Conservation (phyloP, 768 basidiomycete species). For the Agaricus subrufescens region DNA sequence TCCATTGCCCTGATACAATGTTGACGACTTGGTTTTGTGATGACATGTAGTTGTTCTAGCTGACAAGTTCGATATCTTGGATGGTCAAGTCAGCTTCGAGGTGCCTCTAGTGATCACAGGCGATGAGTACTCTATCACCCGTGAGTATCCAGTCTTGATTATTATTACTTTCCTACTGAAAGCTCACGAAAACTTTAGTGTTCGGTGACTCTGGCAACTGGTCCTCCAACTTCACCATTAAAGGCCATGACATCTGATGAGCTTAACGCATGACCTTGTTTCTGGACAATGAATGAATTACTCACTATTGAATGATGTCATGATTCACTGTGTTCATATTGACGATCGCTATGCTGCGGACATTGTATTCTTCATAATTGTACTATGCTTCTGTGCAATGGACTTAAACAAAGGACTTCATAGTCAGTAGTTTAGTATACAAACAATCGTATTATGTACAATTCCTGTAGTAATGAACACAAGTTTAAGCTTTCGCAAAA, state of each 20-base stretch:
- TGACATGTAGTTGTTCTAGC: conserved; percentile 25
- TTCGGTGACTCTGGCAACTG: conserved; percentile 30
- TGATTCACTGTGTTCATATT: too few species aligned
- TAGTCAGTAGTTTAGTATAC: too few species aligned
- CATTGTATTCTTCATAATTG: too few species aligned
- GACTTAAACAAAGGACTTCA: too few species aligned
- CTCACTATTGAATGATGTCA: too few species aligned
- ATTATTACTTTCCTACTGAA: neutral
- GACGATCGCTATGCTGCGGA: too few species aligned
- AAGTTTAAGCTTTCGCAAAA: too few species aligned
- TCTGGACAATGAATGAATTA: neutral
- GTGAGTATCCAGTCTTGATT: conserved; percentile 24
- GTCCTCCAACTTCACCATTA: neutral
- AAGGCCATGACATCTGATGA: neutral
- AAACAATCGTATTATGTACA: too few species aligned
- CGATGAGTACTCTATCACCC: conserved; percentile 31
- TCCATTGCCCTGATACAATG: neutral
- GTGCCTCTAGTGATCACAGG: conserved; percentile 30
- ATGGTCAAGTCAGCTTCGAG: conserved; percentile 25
- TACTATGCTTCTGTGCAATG: too few species aligned
- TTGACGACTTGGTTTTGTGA: conserved; percentile 1
- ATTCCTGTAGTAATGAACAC: too few species aligned
- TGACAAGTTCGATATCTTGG: conserved; percentile 29
- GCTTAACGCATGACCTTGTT: neutral
- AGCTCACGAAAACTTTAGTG: conserved; percentile 14